Base-by-base conservation (phyloP, 306 rosid genomes). In the Senna siamea region DNA sequence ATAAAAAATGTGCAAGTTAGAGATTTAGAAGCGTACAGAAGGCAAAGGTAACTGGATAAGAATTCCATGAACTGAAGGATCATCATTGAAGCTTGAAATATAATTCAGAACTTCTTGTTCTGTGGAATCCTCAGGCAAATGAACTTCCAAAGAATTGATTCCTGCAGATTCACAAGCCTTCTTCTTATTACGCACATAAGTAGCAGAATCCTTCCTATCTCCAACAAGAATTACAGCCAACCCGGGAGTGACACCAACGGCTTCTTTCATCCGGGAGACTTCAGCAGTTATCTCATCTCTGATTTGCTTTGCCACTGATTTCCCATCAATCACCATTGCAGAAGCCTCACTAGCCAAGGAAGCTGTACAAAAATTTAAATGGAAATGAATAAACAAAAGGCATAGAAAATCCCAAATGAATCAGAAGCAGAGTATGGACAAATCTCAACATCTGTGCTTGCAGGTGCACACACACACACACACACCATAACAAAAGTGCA, bases 291-390 rank as follows among this genome's bases (percentile, higher is more conserved):
- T 80, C 78, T 86, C 89, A 28, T 78, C 87, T 57, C 87, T 76
- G 30, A 85, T 84, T 62, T 80, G 73, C 83, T 86, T 92, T 18
- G 99, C 95, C 73, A 84, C 84, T 9, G 84, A 44, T 78, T 94
- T 92, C 73, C 99, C 99, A 82, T 94, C 99, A 43, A 93, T 93
- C 60, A 90, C 87, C 87, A 75, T 71, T 1, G 93, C 91, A 2
- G 89, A 80, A 63, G 89, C 50, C 73, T 88, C 91, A 5, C n/a
- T n/a, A n/a, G n/a, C n/a, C n/a, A n/a, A n/a, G n/a, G n/a, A n/a
- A n/a, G n/a, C n/a, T n/a, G n/a, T n/a, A n/a, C n/a, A n/a, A n/a
- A n/a, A n/a, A n/a, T n/a, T n/a, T n/a, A n/a, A n/a, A n/a, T n/a
- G n/a, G 11, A 22, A 19, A 59, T 6, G 57, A 15, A 53, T 22